phyloP scores from a whole-genome alignment of 2,329 filamentous ascomycete genomes.

The Colletotrichum graminicola region DNA sequence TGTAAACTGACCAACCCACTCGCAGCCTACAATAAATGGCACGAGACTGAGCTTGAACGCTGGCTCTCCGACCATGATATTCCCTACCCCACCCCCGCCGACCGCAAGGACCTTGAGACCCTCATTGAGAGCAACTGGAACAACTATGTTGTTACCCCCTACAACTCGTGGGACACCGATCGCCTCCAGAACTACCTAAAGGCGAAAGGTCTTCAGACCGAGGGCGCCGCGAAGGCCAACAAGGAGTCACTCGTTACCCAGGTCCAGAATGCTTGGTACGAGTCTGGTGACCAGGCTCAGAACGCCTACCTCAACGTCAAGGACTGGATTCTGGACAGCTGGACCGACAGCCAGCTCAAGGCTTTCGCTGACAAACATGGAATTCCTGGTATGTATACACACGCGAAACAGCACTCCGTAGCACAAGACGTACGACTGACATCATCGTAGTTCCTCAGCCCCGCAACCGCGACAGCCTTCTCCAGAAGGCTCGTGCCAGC shows the following conservation, averaged over 20 bases:
- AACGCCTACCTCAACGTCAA: constrained; percentile 79
- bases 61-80: constrained; percentile 95
- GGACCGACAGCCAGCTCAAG: constrained; percentile 94
- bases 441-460: constrained; percentile 77
- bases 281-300: constrained; percentile 82
- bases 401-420: not conserved
- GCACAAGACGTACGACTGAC: not conserved
- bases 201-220: constrained; percentile 77
- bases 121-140: constrained; percentile 95
- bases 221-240: constrained; percentile 74
- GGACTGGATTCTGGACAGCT: constrained; percentile 96
- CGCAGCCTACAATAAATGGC: constrained; percentile 97
- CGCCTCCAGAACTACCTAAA: constrained; percentile 77
- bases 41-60: constrained; percentile 95
- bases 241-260: constrained; percentile 76
- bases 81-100: constrained; percentile 88
- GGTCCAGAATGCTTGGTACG: constrained; percentile 81
- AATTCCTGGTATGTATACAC: constrained; percentile 72
- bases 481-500: constrained; percentile 82
- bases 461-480: constrained; percentile 83
- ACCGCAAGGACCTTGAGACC: constrained; percentile 94
- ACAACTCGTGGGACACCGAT: constrained; percentile 80
- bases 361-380: constrained; percentile 89
- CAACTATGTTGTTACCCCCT: constrained; percentile 77
- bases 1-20: constrained; percentile 26